phyloP scores from a whole-genome alignment of 129 eudicot genomes.

The Saussurea involucrata region DNA sequence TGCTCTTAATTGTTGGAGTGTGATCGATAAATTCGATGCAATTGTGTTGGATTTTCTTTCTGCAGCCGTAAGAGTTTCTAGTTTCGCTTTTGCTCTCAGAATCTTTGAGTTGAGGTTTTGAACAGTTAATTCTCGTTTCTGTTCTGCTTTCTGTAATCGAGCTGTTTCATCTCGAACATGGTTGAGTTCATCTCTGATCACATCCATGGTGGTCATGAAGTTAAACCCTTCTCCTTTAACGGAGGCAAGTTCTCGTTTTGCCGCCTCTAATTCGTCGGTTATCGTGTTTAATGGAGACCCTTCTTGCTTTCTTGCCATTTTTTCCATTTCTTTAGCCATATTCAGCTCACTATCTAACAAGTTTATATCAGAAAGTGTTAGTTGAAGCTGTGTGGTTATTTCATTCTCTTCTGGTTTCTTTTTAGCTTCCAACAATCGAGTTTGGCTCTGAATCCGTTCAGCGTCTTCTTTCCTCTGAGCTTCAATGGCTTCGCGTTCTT shows the following conservation, averaged over 20 bases:
- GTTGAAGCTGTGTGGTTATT: conserved; percentile 25
- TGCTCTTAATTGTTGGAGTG: conserved; percentile 41
- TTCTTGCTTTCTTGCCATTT: conserved; percentile 7
- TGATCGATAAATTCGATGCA: conserved; percentile 28
- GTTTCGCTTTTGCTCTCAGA: conserved; percentile 56
- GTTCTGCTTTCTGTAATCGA: conserved; percentile 42
- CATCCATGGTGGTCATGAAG: conserved; percentile 73
- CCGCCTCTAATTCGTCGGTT: conserved; percentile 37
- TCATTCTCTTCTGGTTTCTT: conserved; percentile 40
- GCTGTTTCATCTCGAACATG: conserved; percentile 44
- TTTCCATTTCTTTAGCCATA: conserved; percentile 8
- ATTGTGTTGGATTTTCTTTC: conserved; percentile 46
- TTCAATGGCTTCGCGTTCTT: conserved; percentile 56
- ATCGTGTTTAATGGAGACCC: conserved; percentile 28
- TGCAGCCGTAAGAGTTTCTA: conserved; percentile 46
- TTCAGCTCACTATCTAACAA: conserved; percentile 42
- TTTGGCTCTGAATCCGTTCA: conserved; percentile 9
- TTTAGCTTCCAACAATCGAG: conserved; percentile 33
- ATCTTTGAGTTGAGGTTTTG: conserved; percentile 66
- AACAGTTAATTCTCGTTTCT: conserved; percentile 47
- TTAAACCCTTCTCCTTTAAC: conserved; percentile 53
- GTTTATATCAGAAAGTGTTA: conserved; percentile 40
- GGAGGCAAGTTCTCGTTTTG: conserved; percentile 51
- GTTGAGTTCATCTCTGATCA: conserved; percentile 47
- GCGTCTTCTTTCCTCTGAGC: conserved; percentile 38